Percentiles rank a stretch among this genome's conserved stretches.
Evolutionary conservation across 2,329 filamentous ascomycete species (phyloP).

Genomic region (Pyricularia pennisetigena): DNA sequence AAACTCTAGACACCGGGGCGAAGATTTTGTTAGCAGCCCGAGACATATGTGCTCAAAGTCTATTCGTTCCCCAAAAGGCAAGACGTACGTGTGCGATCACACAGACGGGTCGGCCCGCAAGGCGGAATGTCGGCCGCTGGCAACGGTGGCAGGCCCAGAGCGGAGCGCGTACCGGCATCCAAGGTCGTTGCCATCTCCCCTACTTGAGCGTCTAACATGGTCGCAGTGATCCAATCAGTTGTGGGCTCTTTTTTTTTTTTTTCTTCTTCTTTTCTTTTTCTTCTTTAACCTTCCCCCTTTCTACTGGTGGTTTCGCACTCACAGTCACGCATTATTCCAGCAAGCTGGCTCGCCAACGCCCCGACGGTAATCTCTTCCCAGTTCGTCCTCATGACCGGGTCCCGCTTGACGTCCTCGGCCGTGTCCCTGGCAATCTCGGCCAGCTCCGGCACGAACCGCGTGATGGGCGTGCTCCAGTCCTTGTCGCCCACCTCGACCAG

Average conservation of each 20-base stretch:
- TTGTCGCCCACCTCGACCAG: constrained; percentile 27
- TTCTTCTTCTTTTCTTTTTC: too few relatives aligned
- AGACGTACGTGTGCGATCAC: constrained; percentile 9
- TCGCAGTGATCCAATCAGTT: background rate
- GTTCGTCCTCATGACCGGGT: constrained; percentile 15
- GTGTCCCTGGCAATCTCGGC: constrained; percentile 8
- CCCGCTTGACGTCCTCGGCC: constrained; percentile 5
- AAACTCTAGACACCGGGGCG: constrained; percentile 5
- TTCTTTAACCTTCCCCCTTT: too few relatives aligned
- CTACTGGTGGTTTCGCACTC: too few relatives aligned
- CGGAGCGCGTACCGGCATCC: background rate
- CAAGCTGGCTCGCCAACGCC: constrained; percentile 23
- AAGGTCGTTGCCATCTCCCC: constrained; percentile 9
- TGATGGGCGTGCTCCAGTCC: constrained; percentile 28
- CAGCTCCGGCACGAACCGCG: constrained; percentile 31
- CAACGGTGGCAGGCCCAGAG: constrained; percentile 9
- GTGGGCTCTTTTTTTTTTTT: too few relatives aligned
- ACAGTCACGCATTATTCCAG: constrained; percentile 26
- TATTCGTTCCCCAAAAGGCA: too few relatives aligned
- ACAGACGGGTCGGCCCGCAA: constrained; percentile 7
- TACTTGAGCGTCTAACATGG: constrained; percentile 5
- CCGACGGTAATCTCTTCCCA: constrained; percentile 26
- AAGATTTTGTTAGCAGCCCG: background rate
- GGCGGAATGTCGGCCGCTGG: constrained; percentile 6
- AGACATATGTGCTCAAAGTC: too few relatives aligned